Evolutionary conservation across 352 stramenopile genomes (phyloP).

Genomic region (Globisporangium canariense): DNA sequence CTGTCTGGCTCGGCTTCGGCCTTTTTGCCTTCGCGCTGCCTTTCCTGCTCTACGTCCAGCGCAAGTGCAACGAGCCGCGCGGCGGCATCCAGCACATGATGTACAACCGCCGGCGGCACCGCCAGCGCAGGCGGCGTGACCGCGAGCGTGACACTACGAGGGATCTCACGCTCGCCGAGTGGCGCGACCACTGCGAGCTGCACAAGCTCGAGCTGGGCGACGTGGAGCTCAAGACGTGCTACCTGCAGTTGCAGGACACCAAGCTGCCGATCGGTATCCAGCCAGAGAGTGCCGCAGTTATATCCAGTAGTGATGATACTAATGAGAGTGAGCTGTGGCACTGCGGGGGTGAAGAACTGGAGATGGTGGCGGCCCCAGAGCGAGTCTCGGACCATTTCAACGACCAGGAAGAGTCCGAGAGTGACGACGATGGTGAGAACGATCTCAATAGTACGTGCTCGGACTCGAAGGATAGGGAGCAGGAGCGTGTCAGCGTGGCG

Average conservation of each 20-base stretch:
- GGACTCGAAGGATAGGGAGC: not conserved
- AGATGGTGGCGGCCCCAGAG: not conserved
- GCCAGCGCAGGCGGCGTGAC: conserved; percentile 14
- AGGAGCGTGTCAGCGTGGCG: not conserved
- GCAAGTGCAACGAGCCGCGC: conserved; percentile 29
- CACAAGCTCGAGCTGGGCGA: conserved; percentile 28
- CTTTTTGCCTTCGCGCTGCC: conserved; percentile 28
- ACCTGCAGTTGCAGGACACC: conserved; percentile 9
- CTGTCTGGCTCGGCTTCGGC: conserved; percentile 31
- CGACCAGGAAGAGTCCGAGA: not conserved
- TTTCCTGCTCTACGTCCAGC: conserved; percentile 38
- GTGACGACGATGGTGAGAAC: not conserved
- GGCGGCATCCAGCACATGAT: conserved; percentile 20
- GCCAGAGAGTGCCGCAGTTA: not conserved
- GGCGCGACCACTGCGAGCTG: conserved; percentile 32
- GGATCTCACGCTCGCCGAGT: conserved; percentile 28
- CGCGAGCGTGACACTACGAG: conserved; percentile 25
- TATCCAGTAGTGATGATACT: not conserved
- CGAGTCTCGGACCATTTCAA: not conserved
- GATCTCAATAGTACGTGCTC: not conserved
- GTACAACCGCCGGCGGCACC: conserved; percentile 6
- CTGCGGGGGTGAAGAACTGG: not conserved
- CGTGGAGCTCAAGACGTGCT: conserved; percentile 20
- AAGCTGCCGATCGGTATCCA: not conserved
- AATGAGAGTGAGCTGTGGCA: not conserved